phyloP scores from a whole-genome alignment of 257 asterid genomes.

The Penstemon newberryi region DNA sequence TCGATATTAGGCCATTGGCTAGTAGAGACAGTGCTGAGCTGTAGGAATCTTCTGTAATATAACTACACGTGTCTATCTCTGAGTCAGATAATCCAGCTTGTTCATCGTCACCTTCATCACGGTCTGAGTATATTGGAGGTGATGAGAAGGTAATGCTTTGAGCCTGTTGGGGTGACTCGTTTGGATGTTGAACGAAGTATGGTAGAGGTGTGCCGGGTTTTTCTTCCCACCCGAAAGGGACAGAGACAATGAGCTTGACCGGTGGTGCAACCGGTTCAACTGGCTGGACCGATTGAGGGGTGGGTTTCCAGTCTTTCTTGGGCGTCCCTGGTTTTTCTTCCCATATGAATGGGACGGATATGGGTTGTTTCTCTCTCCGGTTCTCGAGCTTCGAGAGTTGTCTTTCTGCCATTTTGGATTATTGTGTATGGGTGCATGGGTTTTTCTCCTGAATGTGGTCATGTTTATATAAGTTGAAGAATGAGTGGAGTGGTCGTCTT shows the following conservation, averaged over 20 bases:
- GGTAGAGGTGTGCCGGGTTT: constrained; percentile 84
- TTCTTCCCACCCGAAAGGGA: constrained; percentile 89
- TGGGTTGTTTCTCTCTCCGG: constrained; percentile 57
- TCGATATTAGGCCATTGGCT: constrained; percentile 54
- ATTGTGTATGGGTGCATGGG: constrained; percentile 22
- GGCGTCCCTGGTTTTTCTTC: constrained; percentile 81
- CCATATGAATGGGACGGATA: constrained; percentile 86
- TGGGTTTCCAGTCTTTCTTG: constrained; percentile 76
- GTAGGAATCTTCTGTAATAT: constrained; percentile 48
- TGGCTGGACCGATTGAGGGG: constrained; percentile 29
- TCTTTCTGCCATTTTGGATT: constrained; percentile 50
- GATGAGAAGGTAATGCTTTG: constrained; percentile 29
- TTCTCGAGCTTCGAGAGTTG: constrained; percentile 39
- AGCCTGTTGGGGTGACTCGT: constrained; percentile 20
- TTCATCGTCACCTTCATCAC: constrained; percentile 25
- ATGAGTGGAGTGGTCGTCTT: constrained; percentile 56
- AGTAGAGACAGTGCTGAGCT: constrained; percentile 58
- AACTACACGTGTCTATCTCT: constrained; percentile 47
- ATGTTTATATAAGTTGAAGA: constrained; percentile 5
- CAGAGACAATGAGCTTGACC: constrained; percentile 60
- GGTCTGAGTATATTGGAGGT: constrained; percentile 30
- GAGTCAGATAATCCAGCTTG: constrained; percentile 41
- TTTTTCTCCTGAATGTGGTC: constrained; percentile 11
- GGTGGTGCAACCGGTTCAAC: constrained; percentile 35
- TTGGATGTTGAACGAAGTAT: constrained; percentile 27